Evolutionary conservation across 176 grass and related monocot species (phyloP).

Genomic region (Melocanna baccifera): DNA sequence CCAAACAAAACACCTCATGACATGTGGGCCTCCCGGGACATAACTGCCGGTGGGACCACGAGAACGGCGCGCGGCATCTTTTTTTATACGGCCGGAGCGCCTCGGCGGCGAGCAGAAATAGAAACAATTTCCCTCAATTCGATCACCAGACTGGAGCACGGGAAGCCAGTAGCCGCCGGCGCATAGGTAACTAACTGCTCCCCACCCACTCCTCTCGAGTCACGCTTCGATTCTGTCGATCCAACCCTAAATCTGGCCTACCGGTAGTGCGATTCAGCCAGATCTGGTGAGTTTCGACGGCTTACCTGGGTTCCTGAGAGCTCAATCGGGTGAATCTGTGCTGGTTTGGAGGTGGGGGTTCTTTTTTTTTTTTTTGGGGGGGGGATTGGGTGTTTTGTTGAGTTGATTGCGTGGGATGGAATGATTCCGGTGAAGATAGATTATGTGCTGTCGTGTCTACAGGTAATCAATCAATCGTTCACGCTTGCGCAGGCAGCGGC

Average conservation of each 20-base stretch:
- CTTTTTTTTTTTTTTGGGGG: background rate
- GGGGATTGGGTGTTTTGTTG: background rate
- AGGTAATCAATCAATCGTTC: slow-evolving; percentile 1
- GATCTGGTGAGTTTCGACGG: slow-evolving; percentile 26
- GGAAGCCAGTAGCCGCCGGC: background rate
- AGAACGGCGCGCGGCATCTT: background rate
- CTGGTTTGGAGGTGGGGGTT: background rate
- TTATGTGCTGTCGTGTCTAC: slow-evolving; percentile 7
- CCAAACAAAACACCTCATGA: background rate
- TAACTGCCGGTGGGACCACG: background rate
- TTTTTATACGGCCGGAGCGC: background rate
- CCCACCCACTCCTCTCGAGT: background rate
- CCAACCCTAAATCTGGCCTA: background rate
- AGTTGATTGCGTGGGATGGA: background rate
- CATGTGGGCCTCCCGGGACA: background rate
- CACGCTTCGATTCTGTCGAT: background rate
- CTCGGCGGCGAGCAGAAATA: background rate
- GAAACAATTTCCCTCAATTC: background rate
- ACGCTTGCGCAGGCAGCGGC: background rate
- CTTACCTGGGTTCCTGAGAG: background rate
- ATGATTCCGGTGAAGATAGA: slow-evolving; percentile 26
- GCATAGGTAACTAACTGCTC: slow-evolving; percentile 1
- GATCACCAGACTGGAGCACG: background rate
- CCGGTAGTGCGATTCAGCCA: background rate
- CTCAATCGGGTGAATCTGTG: slow-evolving; percentile 5